Conservation (phyloP, 75 land plant species). For the Ceratopteris richardii region DNA sequence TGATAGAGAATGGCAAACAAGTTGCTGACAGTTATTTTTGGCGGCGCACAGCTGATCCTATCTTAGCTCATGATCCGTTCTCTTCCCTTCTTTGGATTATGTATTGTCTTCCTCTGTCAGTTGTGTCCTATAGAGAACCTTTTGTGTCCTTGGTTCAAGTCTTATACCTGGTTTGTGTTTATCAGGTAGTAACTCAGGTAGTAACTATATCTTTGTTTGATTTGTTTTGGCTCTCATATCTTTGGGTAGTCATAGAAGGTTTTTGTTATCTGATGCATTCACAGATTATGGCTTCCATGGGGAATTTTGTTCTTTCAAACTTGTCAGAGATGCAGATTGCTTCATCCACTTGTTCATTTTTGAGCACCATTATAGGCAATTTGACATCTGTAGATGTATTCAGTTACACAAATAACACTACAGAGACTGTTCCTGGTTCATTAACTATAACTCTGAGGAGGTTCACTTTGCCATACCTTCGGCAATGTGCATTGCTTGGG, state of each 20-base stretch:
- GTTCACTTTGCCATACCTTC: constrained; percentile 69
- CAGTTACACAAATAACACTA: constrained; percentile 26
- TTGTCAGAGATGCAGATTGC: constrained; percentile 11
- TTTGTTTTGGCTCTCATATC: no score
- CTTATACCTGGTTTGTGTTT: constrained; percentile 66
- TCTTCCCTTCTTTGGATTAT: constrained; percentile 83
- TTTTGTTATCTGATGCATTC: no score
- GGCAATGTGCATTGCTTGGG: constrained; percentile 71
- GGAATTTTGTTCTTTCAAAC: constrained; percentile 8
- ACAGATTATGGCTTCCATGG: constrained; percentile 24
- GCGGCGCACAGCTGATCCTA: constrained; percentile 73
- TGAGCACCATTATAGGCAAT: constrained; percentile 12
- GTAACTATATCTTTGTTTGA: not conserved
- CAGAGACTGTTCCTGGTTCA: constrained; percentile 26
- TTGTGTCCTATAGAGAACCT: constrained; percentile 38
- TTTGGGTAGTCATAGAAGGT: no score
- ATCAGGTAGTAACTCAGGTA: constrained; percentile 64
- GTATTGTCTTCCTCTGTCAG: constrained; percentile 75
- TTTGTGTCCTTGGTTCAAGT: constrained; percentile 73
- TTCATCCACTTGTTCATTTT: constrained; percentile 15
- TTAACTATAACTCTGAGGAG: constrained; percentile 36
- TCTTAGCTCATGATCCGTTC: constrained; percentile 81
- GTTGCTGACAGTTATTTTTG: constrained; percentile 64
- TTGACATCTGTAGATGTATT: constrained; percentile 19
- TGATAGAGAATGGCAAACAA: constrained; percentile 29